Evolutionary conservation across 2,329 filamentous ascomycete species (phyloP).

Genomic region (Monilinia fructigena): DNA sequence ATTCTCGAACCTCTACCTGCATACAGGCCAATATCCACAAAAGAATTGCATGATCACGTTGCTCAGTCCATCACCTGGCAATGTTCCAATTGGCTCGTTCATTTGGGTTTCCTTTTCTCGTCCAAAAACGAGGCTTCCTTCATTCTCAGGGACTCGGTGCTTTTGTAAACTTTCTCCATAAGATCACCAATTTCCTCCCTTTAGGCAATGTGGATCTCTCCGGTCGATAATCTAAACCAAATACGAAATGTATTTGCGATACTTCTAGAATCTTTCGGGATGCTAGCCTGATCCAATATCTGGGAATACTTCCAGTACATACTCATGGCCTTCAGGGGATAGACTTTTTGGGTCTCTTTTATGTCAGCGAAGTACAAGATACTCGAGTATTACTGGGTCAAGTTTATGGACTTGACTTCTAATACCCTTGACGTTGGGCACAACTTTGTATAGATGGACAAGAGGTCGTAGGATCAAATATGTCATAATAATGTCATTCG

Average conservation of each 20-base stretch:
- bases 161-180: background rate
- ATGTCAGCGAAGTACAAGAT: background rate
- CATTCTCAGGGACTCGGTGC: background rate
- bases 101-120: background rate
- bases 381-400: background rate
- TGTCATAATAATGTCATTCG: background rate
- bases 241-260: background rate
- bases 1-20: background rate
- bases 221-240: background rate
- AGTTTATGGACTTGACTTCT: background rate
- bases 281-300: background rate
- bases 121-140: too few species aligned
- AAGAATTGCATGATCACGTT: constrained; percentile 1
- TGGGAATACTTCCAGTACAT: background rate
- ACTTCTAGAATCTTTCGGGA: background rate
- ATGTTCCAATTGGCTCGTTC: too few species aligned
- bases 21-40: background rate
- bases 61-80: background rate
- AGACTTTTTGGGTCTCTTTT: background rate
- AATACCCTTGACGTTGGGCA: too few species aligned
- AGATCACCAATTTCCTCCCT: constrained; percentile 10
- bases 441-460: background rate
- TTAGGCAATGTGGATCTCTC: background rate
- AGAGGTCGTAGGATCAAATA: background rate
- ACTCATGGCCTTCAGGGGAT: background rate